Evolutionary conservation across 2,329 filamentous ascomycete genomes (phyloP).

Genomic region (Aspergillus fijiensis): DNA sequence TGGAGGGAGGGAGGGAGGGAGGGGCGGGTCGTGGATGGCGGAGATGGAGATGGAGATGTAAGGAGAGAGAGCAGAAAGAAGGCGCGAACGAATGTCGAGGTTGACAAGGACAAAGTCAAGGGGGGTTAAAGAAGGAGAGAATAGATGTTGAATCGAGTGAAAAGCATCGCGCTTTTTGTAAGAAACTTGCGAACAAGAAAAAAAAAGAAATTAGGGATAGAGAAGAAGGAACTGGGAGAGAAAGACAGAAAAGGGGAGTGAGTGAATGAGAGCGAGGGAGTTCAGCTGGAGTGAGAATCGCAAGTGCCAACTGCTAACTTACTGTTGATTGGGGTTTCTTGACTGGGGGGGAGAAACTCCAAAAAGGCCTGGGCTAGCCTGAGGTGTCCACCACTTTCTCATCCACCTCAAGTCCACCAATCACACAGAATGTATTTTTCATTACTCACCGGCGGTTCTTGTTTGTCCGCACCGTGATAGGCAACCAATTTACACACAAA

Average conservation of each 20-base stretch:
- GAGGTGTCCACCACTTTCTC: background rate
- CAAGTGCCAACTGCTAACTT: no score
- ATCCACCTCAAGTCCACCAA: background rate
- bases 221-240: background rate
- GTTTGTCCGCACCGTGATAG: background rate
- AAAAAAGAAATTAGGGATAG: background rate
- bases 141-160: background rate
- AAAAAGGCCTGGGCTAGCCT: background rate
- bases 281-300: no score
- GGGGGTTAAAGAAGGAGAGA: background rate
- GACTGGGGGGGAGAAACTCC: no score
- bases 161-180: background rate
- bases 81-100: background rate
- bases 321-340: background rate
- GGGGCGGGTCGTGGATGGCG: background rate
- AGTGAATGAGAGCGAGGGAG: no score
- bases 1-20: slow-evolving; percentile 3
- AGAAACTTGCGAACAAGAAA: background rate
- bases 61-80: background rate
- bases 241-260: background rate
- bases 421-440: background rate
- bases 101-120: background rate
- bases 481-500: no score
- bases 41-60: background rate
- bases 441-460: background rate